Percentiles rank a stretch among this genome's conserved stretches.
Conservation (phyloP, 2,329 filamentous ascomycete species). For the Corynespora cassiicola region DNA sequence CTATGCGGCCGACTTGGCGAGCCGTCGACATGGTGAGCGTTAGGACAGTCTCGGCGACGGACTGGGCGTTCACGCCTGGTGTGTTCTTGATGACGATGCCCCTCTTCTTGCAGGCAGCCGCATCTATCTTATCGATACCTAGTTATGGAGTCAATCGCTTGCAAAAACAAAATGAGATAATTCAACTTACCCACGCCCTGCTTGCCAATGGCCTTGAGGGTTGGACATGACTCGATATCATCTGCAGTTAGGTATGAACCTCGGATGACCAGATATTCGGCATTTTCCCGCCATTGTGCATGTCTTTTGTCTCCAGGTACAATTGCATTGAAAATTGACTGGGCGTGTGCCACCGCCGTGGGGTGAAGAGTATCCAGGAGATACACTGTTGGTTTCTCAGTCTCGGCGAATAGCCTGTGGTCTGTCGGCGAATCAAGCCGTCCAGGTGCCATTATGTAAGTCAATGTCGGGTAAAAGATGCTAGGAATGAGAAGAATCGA, state of each 20-base stretch:
- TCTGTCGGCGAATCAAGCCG: conserved; percentile 11
- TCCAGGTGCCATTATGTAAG: conserved; percentile 13
- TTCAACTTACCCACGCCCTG: conserved; percentile 51
- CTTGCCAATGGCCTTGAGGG: conserved; percentile 53
- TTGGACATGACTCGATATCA: conserved; percentile 45
- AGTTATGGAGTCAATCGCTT: no score
- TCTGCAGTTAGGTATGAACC: conserved; percentile 46
- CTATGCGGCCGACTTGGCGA: conserved; percentile 26
- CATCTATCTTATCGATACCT: conserved; percentile 54
- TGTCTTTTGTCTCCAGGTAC: conserved; percentile 42
- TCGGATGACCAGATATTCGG: conserved; percentile 49
- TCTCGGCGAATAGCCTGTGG: not conserved
- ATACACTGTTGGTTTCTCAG: conserved; percentile 47
- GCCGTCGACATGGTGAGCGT: conserved; percentile 44
- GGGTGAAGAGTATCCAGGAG: conserved; percentile 50
- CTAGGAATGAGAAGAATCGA: not conserved
- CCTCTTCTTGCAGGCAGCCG: conserved; percentile 44
- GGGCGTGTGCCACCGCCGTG: conserved; percentile 41
- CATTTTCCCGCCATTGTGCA: conserved; percentile 50
- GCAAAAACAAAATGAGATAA: not conserved
- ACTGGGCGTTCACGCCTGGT: conserved; percentile 53
- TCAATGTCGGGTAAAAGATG: no score
- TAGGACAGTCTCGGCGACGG: conserved; percentile 51
- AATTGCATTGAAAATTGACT: conserved; percentile 50
- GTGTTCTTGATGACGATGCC: conserved; percentile 57